Percentiles rank a stretch among this genome's conserved stretches.
phyloP scores from a whole-genome alignment of 2,329 filamentous ascomycete genomes.

The Huntiella decipiens region DNA sequence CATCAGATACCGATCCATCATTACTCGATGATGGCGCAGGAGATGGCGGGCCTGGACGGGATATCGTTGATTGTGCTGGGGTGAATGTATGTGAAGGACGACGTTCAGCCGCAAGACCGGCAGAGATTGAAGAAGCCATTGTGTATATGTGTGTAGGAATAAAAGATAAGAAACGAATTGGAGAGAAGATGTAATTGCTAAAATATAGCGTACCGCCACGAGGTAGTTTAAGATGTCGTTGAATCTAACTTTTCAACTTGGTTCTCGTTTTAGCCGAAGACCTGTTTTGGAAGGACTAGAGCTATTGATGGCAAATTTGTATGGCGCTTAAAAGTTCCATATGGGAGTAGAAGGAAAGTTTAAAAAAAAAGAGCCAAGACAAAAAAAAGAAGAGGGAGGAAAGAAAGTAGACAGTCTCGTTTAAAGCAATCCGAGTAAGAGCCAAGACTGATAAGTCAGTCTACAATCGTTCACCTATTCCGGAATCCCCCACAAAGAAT shows the following conservation, averaged over 20 bases:
- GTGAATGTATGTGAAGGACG: constrained; percentile 27
- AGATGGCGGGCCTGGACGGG: constrained; percentile 29
- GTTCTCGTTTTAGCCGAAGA: no score
- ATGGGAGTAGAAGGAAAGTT: background rate
- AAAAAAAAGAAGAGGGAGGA: background rate
- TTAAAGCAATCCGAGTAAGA: no score
- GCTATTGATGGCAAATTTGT: no score
- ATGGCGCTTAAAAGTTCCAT: no score
- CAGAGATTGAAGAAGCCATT: constrained; percentile 9
- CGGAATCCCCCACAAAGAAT: no score
- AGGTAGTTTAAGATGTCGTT: no score
- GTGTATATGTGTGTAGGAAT: background rate
- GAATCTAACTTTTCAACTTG: no score
- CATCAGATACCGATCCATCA: constrained; percentile 5
- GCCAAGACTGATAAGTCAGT: no score
- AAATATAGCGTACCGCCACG: background rate
- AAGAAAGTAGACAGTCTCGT: background rate
- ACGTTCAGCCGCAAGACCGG: constrained; percentile 2
- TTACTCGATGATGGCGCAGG: constrained; percentile 20
- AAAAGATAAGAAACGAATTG: background rate
- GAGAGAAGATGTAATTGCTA: background rate
- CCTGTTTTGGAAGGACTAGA: background rate
- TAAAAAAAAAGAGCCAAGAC: background rate
- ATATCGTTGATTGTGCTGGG: constrained; percentile 20
- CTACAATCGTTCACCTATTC: no score